Conservation (phyloP, 2,329 filamentous ascomycete species). For the Botrytis elliptica region DNA sequence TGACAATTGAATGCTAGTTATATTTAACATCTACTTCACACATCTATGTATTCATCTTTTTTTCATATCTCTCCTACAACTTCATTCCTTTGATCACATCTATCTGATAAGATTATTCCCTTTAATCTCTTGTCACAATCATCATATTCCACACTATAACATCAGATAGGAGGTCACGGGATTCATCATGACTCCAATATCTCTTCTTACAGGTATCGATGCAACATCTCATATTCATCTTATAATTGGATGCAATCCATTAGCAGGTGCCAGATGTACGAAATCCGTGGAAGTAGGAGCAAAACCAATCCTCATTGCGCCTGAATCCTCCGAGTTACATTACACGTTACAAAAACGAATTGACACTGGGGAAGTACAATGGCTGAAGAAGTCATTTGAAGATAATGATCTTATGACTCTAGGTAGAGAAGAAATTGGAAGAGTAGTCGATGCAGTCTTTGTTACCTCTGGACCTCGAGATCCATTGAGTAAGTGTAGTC, state of each 20-base stretch:
- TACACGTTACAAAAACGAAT: conserved; percentile 61
- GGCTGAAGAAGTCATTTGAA: conserved; percentile 64
- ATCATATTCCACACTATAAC: background rate
- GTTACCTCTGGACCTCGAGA: conserved; percentile 63
- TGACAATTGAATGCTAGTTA: background rate
- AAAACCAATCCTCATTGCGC: conserved; percentile 73
- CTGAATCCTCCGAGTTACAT: conserved; percentile 59
- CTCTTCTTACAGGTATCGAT: conserved; percentile 72
- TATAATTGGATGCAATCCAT: conserved; percentile 79
- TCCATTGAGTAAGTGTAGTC: conserved; percentile 38
- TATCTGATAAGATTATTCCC: background rate
- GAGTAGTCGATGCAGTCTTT: conserved; percentile 88
- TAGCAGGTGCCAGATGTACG: conserved; percentile 79
- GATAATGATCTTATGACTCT: conserved; percentile 71
- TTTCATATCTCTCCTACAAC: background rate
- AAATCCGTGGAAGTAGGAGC: conserved; percentile 83
- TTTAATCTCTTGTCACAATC: background rate
- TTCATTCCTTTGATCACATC: background rate
- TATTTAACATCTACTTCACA: background rate
- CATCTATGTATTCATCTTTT: background rate
- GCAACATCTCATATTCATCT: conserved; percentile 73
- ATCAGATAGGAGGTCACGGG: background rate
- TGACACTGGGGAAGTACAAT: conserved; percentile 63
- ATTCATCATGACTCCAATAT: conserved; percentile 33
- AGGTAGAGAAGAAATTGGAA: conserved; percentile 75